Base-by-base conservation (phyloP, 2,329 filamentous ascomycete genomes). In the Ploettnerulaceae sp. region DNA sequence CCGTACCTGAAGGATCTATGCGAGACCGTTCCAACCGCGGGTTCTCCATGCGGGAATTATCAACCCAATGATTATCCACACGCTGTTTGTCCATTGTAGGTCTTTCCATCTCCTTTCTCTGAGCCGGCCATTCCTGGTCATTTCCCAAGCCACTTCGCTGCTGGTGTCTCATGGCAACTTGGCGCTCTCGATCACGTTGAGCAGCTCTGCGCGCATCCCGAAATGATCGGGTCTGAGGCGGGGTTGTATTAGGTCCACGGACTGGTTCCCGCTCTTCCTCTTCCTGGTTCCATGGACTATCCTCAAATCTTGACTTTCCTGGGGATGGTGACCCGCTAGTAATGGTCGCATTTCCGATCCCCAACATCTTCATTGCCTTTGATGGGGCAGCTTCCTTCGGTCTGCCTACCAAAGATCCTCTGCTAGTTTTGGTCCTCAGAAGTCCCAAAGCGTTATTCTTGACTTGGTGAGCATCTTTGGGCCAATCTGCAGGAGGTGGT, bases 341-440 rank as follows among this genome's bases (percentile, higher is more conserved):
- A 53, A 70, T 67, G 3, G 67, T 67, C 3, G 67, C 56, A 7
- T 67, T 63, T 7, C 73, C 73, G 11, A 84, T 64, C 3, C 80
- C 80, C 8, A 82, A 71, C 62, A 82, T 75, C 64, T 81, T 84
- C 62, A 76, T 74, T 0, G 75, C 69, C 60, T 82, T 86, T 2
- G 72, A 65, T 48, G 68, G 73, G 7, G 25, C 24, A 20, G 33
- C 25, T 69, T 71, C 45, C 61, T 64, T 18, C 63, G 67, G 64
- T 33, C 69, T 69, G 37, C 71, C 75, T 20, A 73, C 69, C 20
- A 89, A 67, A 3, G 84, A 85, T 11, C 83, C 80, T 15, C 76
- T 73, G 61, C 85, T 89, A 3, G 81, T 75, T 65, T 85, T 87
- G 17, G 75, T 66, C 51, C 78, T 77, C 42, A 89, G 67, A 45